Evolutionary conservation across 1,284 basidiomycete genomes (phyloP).

Genomic region (Cutaneotrichosporon cutaneum): DNA sequence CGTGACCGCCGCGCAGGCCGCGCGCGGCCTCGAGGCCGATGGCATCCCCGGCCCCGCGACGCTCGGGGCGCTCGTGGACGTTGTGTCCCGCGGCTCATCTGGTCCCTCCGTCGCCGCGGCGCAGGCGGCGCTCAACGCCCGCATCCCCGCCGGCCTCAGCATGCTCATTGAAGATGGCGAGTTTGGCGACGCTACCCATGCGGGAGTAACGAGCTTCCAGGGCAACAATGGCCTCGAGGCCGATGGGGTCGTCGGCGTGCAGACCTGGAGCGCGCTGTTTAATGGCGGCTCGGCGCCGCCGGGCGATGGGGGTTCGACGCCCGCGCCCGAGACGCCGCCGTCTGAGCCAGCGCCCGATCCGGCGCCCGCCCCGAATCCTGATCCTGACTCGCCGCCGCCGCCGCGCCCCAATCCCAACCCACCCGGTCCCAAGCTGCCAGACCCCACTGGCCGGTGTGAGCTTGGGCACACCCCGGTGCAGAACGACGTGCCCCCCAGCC

Average conservation of each 20-base stretch:
- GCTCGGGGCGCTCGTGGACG: constrained; percentile 10
- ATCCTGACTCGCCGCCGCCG: too few species aligned
- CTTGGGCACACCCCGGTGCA: too few species aligned
- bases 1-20: constrained; percentile 5
- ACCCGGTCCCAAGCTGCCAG: too few species aligned
- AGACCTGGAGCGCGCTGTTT: constrained; percentile 14
- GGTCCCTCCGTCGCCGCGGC: constrained; percentile 12
- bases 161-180: constrained; percentile 11
- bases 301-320: not conserved
- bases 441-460: too few species aligned
- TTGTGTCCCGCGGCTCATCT: not conserved
- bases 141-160: not conserved
- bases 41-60: constrained; percentile 12
- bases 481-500: too few species aligned
- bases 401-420: too few species aligned
- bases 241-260: constrained; percentile 9
- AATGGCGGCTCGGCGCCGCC: not conserved
- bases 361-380: too few species aligned
- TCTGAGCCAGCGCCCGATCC: too few species aligned
- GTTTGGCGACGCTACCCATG: constrained; percentile 10
- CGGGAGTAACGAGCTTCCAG: constrained; percentile 6
- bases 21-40: constrained; percentile 5
- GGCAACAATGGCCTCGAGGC: not conserved
- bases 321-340: too few species aligned
- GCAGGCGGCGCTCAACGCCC: constrained; percentile 9